Evolutionary conservation across 805 yeast genomes (phyloP), one percentile per base, ranked within the genome.

Genomic region (Ogataea populi-albae): DNA sequence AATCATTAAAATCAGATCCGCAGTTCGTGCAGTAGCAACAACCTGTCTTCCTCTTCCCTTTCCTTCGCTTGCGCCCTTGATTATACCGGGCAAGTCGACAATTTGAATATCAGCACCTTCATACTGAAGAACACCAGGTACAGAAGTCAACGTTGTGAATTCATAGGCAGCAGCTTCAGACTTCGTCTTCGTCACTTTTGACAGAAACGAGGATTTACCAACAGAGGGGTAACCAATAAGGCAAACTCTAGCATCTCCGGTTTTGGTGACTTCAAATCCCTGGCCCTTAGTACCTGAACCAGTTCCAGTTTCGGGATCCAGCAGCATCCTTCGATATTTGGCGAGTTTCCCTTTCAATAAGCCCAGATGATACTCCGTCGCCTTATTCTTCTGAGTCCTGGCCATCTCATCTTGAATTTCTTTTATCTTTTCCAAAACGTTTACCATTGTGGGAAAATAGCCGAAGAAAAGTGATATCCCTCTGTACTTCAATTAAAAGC

Each of bases 31-130:
- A 0, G 96, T 93, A 2, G 98, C 84, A 46, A 91, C 89, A 26
- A 93, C 98, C 61, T 93, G 98, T 52, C 96, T 75, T 38, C 98
- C 98, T 61, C 98, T 78, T 51, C 98, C 98, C 62, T 89, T 89
- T 53, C 98, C 98, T 57, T 86, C 96, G 23, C 94, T 73, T 4
- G 98, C 98, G 28, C 98, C 98, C 58, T 86, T 86, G 39, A 91
- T 91, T 50, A 91, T 91, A 61, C 98, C 98, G 1, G 98, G 98
- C 34, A 91, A 66, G 72, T 91, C 98, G n/a, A 91, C 91, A 47
- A 93, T 81, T 65, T 91, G 98, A 44, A 91, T 88, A 55, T 89
- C 96, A 0, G 98, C 96, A 24, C 98, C 98, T 56, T 88, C 87
- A 57, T 91, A 88, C 57, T 88, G 91, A 50, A 91, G 68, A 9